Conservation (phyloP, 78 protist species). For the Creolimax fragrantissima region DNA sequence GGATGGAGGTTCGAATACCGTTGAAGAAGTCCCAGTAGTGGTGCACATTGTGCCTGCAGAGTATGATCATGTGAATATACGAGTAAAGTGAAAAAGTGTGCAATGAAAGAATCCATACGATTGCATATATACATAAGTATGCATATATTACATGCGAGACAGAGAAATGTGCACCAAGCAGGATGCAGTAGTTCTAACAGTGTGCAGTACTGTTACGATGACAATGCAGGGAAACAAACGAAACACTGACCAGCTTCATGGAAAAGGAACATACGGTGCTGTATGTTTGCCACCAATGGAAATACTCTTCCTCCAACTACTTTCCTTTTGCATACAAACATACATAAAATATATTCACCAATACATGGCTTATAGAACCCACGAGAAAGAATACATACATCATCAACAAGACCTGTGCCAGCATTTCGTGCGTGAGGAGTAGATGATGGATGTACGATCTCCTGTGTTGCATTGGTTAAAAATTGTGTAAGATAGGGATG, state of each 20-base stretch:
- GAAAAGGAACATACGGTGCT: no score
- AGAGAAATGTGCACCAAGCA: neutral
- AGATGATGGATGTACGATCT: neutral
- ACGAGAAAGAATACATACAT: neutral
- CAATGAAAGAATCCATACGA: neutral
- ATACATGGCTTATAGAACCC: neutral
- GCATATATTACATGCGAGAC: neutral
- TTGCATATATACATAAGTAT: neutral
- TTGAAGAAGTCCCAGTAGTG: neutral
- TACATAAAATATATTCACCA: neutral
- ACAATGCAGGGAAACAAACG: neutral
- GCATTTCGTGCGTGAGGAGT: neutral
- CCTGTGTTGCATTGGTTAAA: no score
- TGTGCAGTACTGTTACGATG: neutral
- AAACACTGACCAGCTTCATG: neutral
- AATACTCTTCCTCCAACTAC: neutral
- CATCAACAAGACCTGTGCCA: neutral
- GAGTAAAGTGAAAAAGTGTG: neutral
- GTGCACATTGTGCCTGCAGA: neutral
- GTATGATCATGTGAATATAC: neutral
- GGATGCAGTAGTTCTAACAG: neutral
- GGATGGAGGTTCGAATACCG: neutral
- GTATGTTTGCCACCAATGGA: no score
- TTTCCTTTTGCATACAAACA: neutral
- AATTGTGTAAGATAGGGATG: no score